These are phyloP conservation scores for Seminavis robusta DNA, from an alignment of 108 stramenopile genomes.

Conservation along the genomic window DNA sequence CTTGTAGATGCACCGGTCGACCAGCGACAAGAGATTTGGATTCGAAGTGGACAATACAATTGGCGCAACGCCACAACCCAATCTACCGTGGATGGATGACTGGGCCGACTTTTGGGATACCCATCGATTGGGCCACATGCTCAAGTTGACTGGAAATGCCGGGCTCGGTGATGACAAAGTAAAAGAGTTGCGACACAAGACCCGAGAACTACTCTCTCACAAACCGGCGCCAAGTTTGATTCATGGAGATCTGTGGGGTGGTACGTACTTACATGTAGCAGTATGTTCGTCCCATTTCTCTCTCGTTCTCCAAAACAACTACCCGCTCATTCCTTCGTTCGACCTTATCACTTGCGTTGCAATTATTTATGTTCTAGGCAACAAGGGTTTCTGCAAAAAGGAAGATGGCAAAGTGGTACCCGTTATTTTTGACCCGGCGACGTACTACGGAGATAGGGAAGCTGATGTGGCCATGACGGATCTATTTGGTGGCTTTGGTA, in stretches of 20 bases:
- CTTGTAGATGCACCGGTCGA: conserved; percentile 27
- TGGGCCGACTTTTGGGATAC: conserved; percentile 84
- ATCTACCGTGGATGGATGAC: conserved; percentile 63
- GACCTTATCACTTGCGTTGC: too few relatives aligned
- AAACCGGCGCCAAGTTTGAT: conserved; percentile 55
- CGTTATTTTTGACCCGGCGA: conserved; percentile 83
- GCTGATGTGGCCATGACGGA: conserved; percentile 66
- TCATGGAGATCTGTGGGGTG: conserved; percentile 85
- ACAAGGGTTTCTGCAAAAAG: conserved; percentile 58
- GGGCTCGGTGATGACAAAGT: conserved; percentile 25
- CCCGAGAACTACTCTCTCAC: conserved; percentile 55
- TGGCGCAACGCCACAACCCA: conserved; percentile 74
- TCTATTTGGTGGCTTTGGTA: conserved; percentile 67
- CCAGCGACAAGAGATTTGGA: conserved; percentile 42
- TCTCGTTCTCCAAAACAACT: too few relatives aligned
- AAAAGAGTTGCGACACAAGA: conserved; percentile 30
- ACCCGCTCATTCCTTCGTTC: too few relatives aligned
- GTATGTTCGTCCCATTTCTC: too few relatives aligned
- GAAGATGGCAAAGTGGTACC: conserved; percentile 43
- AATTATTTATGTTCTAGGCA: too few relatives aligned
- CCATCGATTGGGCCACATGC: conserved; percentile 71
- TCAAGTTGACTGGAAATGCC: conserved; percentile 46
- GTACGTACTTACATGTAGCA: too few relatives aligned
- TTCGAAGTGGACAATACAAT: conserved; percentile 81
- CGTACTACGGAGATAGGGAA: conserved; percentile 83